phyloP scores from a whole-genome alignment of 2,329 filamentous ascomycete genomes.

The Xylariomycetidae sp. region DNA sequence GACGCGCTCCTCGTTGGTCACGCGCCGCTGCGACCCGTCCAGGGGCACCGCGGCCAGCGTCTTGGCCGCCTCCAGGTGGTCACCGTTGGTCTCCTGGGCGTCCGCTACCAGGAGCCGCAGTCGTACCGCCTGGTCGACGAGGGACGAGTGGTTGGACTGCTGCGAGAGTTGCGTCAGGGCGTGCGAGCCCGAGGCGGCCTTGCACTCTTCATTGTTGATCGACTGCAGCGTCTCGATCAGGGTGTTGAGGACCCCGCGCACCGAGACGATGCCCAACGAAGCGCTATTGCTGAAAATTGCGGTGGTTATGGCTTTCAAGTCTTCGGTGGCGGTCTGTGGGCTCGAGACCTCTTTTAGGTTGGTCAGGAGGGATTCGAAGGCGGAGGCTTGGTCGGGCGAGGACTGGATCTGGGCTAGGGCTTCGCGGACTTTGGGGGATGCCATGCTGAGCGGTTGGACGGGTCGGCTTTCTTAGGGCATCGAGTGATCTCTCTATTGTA shows the following conservation, averaged over 20 bases:
- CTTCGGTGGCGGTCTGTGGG: constrained; percentile 36
- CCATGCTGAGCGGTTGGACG: too few species aligned
- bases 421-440: constrained; percentile 33
- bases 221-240: constrained; percentile 61
- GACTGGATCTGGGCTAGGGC: constrained; percentile 38
- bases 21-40: constrained; percentile 80
- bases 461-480: too few species aligned
- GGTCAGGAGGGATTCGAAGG: constrained; percentile 42
- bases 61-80: constrained; percentile 74
- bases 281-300: constrained; percentile 60
- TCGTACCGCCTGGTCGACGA: constrained; percentile 77
- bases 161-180: too few species aligned
- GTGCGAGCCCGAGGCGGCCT: too few species aligned
- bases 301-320: constrained; percentile 65
- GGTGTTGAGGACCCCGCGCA: constrained; percentile 62
- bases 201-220: constrained; percentile 57
- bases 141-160: too few species aligned
- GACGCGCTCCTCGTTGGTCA: constrained; percentile 78
- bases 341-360: constrained; percentile 38
- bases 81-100: constrained; percentile 77
- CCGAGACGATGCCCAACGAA: constrained; percentile 71
- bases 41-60: constrained; percentile 79
- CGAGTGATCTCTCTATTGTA: too few species aligned
- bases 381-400: constrained; percentile 36
- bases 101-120: constrained; percentile 78